These are phyloP conservation scores for Phytophthora lateralis DNA, from an alignment of 352 stramenopile genomes.

Conservation along the genomic window DNA sequence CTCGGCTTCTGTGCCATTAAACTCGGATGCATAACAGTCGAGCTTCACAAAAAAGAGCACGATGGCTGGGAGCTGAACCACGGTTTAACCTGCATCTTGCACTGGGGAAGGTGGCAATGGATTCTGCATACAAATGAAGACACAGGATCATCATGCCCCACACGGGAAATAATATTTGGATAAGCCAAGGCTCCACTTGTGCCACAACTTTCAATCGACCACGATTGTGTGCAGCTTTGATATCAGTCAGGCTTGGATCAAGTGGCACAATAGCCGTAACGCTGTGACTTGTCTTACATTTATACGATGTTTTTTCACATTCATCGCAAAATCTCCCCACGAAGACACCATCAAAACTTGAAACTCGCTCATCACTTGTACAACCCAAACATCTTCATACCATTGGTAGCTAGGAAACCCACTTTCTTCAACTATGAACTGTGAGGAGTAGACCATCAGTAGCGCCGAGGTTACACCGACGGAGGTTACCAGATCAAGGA, in stretches of 20 bases:
- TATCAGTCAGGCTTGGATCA: background rate
- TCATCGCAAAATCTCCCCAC: conserved; percentile 30
- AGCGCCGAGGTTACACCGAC: conserved; percentile 26
- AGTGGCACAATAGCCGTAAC: background rate
- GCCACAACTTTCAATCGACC: background rate
- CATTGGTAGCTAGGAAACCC: conserved; percentile 18
- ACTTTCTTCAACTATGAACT: conserved; percentile 12
- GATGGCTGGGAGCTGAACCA: conserved; percentile 31
- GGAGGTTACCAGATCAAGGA: conserved; percentile 30
- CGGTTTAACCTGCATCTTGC: conserved; percentile 33
- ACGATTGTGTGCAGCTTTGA: background rate
- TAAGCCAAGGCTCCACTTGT: background rate
- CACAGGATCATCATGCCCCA: conserved; percentile 28
- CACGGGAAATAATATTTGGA: conserved; percentile 15
- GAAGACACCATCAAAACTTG: conserved; percentile 44
- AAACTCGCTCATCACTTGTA: conserved; percentile 33
- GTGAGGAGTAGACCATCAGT: conserved; percentile 11
- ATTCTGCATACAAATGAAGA: conserved; percentile 27
- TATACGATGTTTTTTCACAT: too few relatives aligned
- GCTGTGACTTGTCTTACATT: too few relatives aligned
- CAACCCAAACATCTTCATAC: conserved; percentile 30
- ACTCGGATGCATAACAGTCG: conserved; percentile 18
- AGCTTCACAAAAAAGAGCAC: conserved; percentile 38
- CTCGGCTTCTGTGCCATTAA: conserved; percentile 12
- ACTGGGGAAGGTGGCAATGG: conserved; percentile 4